Conservation (phyloP, 2,329 filamentous ascomycete species). For the Endothia cerciana region DNA sequence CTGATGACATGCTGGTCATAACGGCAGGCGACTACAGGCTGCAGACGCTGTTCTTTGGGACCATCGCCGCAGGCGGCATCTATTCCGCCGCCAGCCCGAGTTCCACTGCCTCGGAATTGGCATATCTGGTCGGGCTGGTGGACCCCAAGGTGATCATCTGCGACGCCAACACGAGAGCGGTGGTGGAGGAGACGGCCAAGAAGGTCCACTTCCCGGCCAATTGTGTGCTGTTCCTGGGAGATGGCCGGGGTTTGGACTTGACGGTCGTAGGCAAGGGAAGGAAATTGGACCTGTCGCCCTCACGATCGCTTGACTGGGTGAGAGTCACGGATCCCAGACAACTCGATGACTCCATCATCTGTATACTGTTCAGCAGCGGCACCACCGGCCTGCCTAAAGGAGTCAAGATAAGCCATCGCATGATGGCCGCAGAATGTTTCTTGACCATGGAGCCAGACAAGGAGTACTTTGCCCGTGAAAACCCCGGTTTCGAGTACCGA, state of each 20-base stretch:
- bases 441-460: constrained; percentile 39
- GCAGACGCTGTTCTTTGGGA: constrained; percentile 56
- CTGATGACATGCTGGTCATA: constrained; percentile 60
- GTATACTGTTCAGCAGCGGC: constrained; percentile 52
- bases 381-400: constrained; percentile 55
- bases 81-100: constrained; percentile 59
- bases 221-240: constrained; percentile 34
- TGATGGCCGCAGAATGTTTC: constrained; percentile 45
- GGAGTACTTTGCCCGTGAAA: constrained; percentile 36
- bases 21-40: constrained; percentile 61
- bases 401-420: constrained; percentile 49
- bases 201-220: constrained; percentile 26
- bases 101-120: constrained; percentile 54
- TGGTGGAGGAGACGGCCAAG: constrained; percentile 37
- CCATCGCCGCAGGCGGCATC: constrained; percentile 62
- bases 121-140: constrained; percentile 47
- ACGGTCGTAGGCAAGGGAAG: constrained; percentile 37
- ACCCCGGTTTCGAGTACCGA: constrained; percentile 37
- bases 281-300: constrained; percentile 39
- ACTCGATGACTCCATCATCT: constrained; percentile 47
- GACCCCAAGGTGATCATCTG: constrained; percentile 47
- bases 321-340: constrained; percentile 53
- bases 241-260: constrained; percentile 28
- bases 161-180: constrained; percentile 50
- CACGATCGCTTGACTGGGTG: constrained; percentile 52